phyloP scores from a whole-genome alignment of 2,329 filamentous ascomycete species.

The Talaromyces islandicus region DNA sequence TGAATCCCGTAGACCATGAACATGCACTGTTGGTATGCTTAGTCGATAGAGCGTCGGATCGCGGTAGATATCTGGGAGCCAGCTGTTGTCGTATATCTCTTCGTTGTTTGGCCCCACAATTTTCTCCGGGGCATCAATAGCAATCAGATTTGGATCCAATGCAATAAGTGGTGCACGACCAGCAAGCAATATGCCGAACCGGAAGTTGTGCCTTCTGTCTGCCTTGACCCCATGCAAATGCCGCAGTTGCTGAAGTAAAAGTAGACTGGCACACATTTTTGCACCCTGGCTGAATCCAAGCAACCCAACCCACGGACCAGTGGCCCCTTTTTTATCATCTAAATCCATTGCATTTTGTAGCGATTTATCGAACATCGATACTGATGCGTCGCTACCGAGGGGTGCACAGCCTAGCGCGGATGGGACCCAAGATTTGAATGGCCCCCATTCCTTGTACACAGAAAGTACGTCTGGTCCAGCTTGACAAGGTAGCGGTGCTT shows the following conservation, averaged over 20 bases:
- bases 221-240: constrained; percentile 19
- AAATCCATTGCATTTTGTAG: constrained; percentile 37
- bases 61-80: neutral
- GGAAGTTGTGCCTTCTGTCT: constrained; percentile 36
- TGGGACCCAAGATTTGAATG: constrained; percentile 60
- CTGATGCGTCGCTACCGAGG: constrained; percentile 42
- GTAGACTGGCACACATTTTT: constrained; percentile 54
- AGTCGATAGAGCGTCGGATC: constrained; percentile 22
- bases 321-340: constrained; percentile 45
- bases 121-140: neutral
- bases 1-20: constrained; percentile 59
- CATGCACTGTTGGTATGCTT: constrained; percentile 58
- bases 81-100: constrained; percentile 26
- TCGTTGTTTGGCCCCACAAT: constrained; percentile 17
- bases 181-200: constrained; percentile 58
- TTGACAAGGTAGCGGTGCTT: constrained; percentile 60
- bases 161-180: constrained; percentile 55
- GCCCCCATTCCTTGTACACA: constrained; percentile 61
- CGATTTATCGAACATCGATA: constrained; percentile 32
- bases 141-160: constrained; percentile 12
- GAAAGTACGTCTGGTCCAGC: constrained; percentile 57
- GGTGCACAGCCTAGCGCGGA: constrained; percentile 55
- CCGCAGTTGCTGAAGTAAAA: constrained; percentile 55
- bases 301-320: constrained; percentile 55
- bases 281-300: constrained; percentile 65